Percentiles rank a stretch among this genome's conserved stretches.
Evolutionary conservation across 2,329 filamentous ascomycete species (phyloP).

Genomic region (Neopestalotiopsis rosae): DNA sequence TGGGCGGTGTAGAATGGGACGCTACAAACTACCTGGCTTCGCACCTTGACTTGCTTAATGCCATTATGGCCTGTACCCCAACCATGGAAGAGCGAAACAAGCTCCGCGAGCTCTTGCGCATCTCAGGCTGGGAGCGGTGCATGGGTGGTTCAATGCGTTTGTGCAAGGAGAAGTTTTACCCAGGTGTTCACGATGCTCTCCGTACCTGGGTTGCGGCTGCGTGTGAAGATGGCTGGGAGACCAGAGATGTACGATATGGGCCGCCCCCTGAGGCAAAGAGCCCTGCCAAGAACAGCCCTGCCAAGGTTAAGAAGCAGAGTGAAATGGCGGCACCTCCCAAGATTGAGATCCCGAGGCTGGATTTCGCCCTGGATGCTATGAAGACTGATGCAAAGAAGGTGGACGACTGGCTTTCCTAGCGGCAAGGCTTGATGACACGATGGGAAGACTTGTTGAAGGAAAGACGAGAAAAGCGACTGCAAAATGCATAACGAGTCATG

Average conservation of each 20-base stretch:
- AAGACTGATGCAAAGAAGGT: slow-evolving; percentile 22
- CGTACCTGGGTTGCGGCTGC: slow-evolving; percentile 91
- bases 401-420: slow-evolving; percentile 38
- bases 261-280: slow-evolving; percentile 50
- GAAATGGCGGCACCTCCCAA: slow-evolving; percentile 60
- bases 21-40: slow-evolving; percentile 95
- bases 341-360: slow-evolving; percentile 64
- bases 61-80: slow-evolving; percentile 81
- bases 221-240: slow-evolving; percentile 85
- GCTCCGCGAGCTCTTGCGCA: slow-evolving; percentile 76
- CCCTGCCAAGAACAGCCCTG: slow-evolving; percentile 51
- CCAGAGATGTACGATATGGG: slow-evolving; percentile 79
- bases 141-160: slow-evolving; percentile 85
- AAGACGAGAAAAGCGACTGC: background rate
- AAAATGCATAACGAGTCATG: background rate
- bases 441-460: slow-evolving; percentile 1
- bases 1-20: slow-evolving; percentile 98
- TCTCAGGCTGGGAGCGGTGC: slow-evolving; percentile 89
- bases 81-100: slow-evolving; percentile 73
- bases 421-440: slow-evolving; percentile 23
- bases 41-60: slow-evolving; percentile 92
- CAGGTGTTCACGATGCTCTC: slow-evolving; percentile 85
- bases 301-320: slow-evolving; percentile 50
- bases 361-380: slow-evolving; percentile 47
- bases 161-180: slow-evolving; percentile 98